phyloP scores from a whole-genome alignment of 768 basidiomycete genomes.

The Pholiota conissans region DNA sequence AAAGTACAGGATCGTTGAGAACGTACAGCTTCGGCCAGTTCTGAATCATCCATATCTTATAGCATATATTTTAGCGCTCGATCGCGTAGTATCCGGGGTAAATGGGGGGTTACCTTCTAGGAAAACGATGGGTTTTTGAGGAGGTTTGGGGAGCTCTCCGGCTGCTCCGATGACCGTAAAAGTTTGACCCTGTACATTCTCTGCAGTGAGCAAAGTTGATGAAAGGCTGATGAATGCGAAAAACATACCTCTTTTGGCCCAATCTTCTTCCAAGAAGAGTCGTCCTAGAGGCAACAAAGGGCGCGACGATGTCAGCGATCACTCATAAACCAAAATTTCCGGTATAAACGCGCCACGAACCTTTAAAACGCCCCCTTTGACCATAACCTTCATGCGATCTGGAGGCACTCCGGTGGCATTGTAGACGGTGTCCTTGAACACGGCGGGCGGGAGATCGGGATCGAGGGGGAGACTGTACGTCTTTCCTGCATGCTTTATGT shows the following conservation, averaged over 20 bases:
- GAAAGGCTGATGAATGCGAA: not conserved
- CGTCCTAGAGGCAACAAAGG: conserved; percentile 54
- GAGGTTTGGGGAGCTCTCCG: conserved; percentile 88
- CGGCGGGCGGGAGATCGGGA: conserved; percentile 61
- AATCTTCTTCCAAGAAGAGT: conserved; percentile 83
- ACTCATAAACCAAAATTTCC: not conserved
- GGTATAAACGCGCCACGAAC: conserved; percentile 37
- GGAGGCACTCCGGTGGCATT: conserved; percentile 82
- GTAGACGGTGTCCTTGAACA: conserved; percentile 84
- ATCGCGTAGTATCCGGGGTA: not conserved
- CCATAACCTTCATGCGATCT: conserved; percentile 97
- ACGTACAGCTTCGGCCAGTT: conserved; percentile 78
- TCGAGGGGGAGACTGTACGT: conserved; percentile 70
- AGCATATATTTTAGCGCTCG: not conserved
- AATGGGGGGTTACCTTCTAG: conserved; percentile 63
- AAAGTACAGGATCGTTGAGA: not conserved
- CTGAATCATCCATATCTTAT: conserved; percentile 81
- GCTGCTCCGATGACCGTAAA: conserved; percentile 95
- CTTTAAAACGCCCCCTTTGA: conserved; percentile 90
- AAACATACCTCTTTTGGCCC: conserved; percentile 72
- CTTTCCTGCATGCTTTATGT: conserved; percentile 91
- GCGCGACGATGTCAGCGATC: not conserved
- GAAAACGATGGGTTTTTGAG: conserved; percentile 76
- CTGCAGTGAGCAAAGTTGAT: not conserved
- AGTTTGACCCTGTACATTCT: conserved; percentile 66